These are phyloP conservation scores for Blastomyces silverae DNA, from an alignment of 2,329 filamentous ascomycete species.

Conservation along the genomic window DNA sequence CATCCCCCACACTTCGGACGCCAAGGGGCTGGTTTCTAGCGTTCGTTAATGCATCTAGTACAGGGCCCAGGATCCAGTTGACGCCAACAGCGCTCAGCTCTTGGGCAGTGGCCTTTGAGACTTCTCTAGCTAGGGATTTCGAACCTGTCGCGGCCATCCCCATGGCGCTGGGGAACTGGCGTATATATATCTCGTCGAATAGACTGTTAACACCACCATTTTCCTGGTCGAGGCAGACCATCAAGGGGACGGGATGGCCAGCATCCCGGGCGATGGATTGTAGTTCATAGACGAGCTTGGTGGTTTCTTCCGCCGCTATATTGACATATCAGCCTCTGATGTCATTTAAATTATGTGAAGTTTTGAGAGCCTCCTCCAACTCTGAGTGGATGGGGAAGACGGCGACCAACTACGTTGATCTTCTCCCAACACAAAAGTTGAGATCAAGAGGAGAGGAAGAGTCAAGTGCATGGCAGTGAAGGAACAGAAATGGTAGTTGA, in stretches of 20 bases:
- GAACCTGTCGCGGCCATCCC: conserved; percentile 88
- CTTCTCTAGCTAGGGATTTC: conserved; percentile 74
- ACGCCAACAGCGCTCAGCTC: conserved; percentile 90
- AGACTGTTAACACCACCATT: conserved; percentile 97
- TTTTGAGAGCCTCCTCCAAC: background rate
- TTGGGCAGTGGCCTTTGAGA: conserved; percentile 87
- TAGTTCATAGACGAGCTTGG: conserved; percentile 78
- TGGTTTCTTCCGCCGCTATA: conserved; percentile 82
- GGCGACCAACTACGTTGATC: background rate
- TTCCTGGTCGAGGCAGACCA: conserved; percentile 92
- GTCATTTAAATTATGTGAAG: conserved; percentile 1
- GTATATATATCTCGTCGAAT: conserved; percentile 91
- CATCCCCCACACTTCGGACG: conserved; percentile 82
- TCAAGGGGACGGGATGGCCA: conserved; percentile 78
- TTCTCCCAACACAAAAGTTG: background rate
- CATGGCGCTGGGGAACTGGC: conserved; percentile 96
- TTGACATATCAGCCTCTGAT: conserved; percentile 29
- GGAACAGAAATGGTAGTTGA: conserved; percentile 10
- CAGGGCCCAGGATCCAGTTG: conserved; percentile 90
- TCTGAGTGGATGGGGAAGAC: background rate
- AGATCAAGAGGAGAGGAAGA: background rate
- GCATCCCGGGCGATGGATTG: conserved; percentile 87
- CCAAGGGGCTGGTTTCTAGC: conserved; percentile 84
- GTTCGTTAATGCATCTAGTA: conserved; percentile 89
- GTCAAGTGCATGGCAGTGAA: conserved; percentile 9